phyloP scores from a whole-genome alignment of 2,329 filamentous ascomycete genomes.

The Coniochaeta sp. region DNA sequence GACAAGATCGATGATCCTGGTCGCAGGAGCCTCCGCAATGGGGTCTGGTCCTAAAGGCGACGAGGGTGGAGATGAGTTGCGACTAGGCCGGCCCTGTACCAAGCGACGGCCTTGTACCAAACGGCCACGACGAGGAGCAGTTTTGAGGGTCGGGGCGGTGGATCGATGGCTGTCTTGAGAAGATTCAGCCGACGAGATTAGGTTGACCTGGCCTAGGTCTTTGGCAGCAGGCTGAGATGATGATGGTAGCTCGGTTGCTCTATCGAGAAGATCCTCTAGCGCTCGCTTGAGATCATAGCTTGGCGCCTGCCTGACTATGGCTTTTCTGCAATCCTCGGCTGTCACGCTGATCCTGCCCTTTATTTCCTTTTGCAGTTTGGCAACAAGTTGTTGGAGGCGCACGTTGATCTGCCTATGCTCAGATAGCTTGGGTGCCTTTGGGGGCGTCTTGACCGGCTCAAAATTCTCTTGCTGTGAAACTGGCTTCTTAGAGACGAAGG shows the following conservation, averaged over 20 bases:
- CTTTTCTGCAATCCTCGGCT: conserved; percentile 2
- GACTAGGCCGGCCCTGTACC: not conserved
- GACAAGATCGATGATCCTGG: conserved; percentile 17
- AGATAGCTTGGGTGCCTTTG: not conserved
- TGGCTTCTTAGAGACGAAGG: conserved; percentile 34
- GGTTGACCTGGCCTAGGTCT: not conserved
- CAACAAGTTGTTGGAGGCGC: conserved; percentile 7
- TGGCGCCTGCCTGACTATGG: not conserved
- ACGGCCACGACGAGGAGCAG: not conserved
- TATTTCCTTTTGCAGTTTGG: conserved; percentile 7
- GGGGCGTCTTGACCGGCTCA: not conserved
- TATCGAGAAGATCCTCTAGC: not conserved
- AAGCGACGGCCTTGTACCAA: conserved; percentile 1
- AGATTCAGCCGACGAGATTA: not conserved
- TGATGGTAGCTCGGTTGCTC: not conserved
- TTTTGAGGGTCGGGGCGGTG: not conserved
- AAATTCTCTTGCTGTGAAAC: not conserved
- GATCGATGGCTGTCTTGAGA: not conserved
- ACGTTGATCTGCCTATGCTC: conserved; percentile 5
- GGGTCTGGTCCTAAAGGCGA: not conserved
- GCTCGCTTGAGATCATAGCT: conserved; percentile 3
- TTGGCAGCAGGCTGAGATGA: not conserved
- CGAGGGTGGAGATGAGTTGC: not conserved
- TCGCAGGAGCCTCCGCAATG: not conserved
- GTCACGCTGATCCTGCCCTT: not conserved